Evolutionary conservation across 495 filamentous ascomycete genomes (phyloP).

Genomic region (Cryomyces minteri): DNA sequence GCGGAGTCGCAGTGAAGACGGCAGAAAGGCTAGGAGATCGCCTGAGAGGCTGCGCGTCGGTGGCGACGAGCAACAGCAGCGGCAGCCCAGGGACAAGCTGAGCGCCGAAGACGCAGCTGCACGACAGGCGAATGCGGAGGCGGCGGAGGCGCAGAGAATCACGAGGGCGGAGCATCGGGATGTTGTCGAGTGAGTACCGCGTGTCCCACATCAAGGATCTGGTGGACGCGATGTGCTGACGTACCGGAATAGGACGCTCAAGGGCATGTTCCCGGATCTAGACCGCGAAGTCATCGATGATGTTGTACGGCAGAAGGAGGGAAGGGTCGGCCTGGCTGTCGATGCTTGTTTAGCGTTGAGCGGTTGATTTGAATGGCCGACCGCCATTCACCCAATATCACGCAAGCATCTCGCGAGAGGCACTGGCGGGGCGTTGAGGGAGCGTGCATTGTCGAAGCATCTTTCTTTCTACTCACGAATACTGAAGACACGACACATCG

Average conservation of each 20-base stretch:
- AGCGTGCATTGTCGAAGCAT: too few relatives aligned
- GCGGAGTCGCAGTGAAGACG: slow-evolving; percentile 22
- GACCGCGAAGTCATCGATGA: slow-evolving; percentile 86
- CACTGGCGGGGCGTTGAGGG: too few relatives aligned
- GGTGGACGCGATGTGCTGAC: not conserved
- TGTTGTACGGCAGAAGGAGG: slow-evolving; percentile 81
- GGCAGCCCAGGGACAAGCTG: slow-evolving; percentile 15
- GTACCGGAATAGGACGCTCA: slow-evolving; percentile 34
- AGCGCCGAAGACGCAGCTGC: slow-evolving; percentile 83
- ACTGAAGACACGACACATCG: too few relatives aligned
- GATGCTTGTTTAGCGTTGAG: slow-evolving; percentile 81
- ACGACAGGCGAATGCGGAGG: slow-evolving; percentile 80
- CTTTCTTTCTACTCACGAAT: too few relatives aligned
- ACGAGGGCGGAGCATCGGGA: slow-evolving; percentile 71
- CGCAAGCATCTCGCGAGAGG: too few relatives aligned
- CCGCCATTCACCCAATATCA: too few relatives aligned
- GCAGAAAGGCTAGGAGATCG: slow-evolving; percentile 8
- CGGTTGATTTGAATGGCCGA: too few relatives aligned
- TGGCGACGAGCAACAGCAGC: slow-evolving; percentile 5
- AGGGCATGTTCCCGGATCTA: slow-evolving; percentile 83
- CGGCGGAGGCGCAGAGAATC: slow-evolving; percentile 72
- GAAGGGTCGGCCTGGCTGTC: slow-evolving; percentile 74
- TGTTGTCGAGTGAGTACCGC: slow-evolving; percentile 49
- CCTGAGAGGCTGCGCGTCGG: slow-evolving; percentile 17
- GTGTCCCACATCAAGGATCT: not conserved